Base-by-base conservation (phyloP, 2,329 filamentous ascomycete genomes). In the Scorias spongiosa region DNA sequence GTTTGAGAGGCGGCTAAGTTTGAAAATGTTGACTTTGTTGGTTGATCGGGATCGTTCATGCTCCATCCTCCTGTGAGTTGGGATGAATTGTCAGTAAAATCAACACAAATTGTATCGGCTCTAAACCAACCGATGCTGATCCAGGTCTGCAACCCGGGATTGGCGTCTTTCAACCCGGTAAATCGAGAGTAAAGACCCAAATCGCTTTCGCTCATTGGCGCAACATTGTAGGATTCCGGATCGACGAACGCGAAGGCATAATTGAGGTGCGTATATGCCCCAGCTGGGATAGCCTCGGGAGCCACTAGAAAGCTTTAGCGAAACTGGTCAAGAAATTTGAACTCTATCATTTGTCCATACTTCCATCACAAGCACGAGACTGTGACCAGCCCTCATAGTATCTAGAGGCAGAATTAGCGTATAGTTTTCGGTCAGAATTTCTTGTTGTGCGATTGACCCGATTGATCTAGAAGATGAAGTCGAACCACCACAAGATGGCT, bases 161-260 rank as follows among this genome's bases (percentile, higher is more conserved):
- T 26, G 20, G 20, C 20, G 20, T 26, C 20, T 26, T 26, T 26
- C 20, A 26, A 26, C 3, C 20, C 20, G 4, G 20, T 26, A 7
- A 26, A 26, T 7, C 20, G 20, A 26, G 20, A 26, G 20, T 26
- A 26, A 26, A 26, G 20, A 26, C 20, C 20, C 20, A 26, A 26
- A 7, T 26, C 20, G 7, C 20, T 26, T 26, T 26, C 32, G 32
- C 15, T 15, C 49, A 59, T 59, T 0, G 63, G 39, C 4, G 38
- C 29, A 2, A 50, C 18, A 10, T 40, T 9, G 28, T 15, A 66
- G 1, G 57, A 59, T 0, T 39, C 42, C 0, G 67, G 60, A 38
- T 69, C 57, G 41, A 71, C 61, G 18, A 59, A 61, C 1, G 60
- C 63, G 44, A 70, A 71, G 0, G 67, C 63, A 40, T 57, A 62